Percentiles rank a stretch among this genome's conserved stretches.
phyloP scores from a whole-genome alignment of 192 early-diverging fungal genomes.

The Dissophora ornata region DNA sequence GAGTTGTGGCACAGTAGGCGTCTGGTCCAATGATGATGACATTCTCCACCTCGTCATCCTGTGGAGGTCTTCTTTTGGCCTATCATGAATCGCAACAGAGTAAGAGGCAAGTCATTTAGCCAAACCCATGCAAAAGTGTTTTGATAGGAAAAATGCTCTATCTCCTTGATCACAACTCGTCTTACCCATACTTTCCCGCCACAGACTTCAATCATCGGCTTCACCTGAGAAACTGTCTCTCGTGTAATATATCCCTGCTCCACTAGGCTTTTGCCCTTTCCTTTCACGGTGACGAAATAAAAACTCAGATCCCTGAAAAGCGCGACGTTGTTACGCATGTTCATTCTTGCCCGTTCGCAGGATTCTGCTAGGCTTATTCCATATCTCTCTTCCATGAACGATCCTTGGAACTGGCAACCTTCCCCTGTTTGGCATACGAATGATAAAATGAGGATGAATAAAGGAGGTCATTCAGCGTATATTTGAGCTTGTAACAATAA shows the following conservation, averaged over 20 bases:
- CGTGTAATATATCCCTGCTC: background rate
- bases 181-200: slow-evolving; percentile 24
- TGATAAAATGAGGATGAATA: background rate
- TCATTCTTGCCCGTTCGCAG: background rate
- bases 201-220: slow-evolving; percentile 11
- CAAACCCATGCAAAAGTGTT: no score
- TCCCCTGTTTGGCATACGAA: no score
- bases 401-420: background rate
- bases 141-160: no score
- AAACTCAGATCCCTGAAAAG: slow-evolving; percentile 11
- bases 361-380: slow-evolving; percentile 3
- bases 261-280: background rate
- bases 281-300: slow-evolving; percentile 6
- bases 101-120: no score
- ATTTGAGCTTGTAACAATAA: no score
- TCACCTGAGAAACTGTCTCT: background rate
- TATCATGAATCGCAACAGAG: no score
- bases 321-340: background rate
- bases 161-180: no score
- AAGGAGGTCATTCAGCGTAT: no score
- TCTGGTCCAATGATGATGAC: slow-evolving; percentile 18
- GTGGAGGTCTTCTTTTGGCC: no score
- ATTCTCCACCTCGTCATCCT: background rate
- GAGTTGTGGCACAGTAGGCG: background rate
- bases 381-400: slow-evolving; percentile 3